These are phyloP conservation scores for Taphrina populina DNA, from an alignment of 1,139 yeast genomes.

Conservation along the genomic window DNA sequence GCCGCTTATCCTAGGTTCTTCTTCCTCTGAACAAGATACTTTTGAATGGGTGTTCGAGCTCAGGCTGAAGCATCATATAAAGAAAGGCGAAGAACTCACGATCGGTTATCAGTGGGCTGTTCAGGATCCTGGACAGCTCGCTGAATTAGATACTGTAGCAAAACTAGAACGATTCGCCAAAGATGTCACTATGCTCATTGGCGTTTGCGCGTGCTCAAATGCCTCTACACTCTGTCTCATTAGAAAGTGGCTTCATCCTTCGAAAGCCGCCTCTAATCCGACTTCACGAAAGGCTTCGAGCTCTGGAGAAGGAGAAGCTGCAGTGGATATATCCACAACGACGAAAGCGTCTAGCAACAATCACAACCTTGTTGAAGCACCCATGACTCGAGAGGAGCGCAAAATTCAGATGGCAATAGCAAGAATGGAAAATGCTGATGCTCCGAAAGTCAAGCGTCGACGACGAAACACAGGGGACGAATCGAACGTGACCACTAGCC, in stretches of 20 bases:
- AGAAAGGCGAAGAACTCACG: conserved; percentile 18
- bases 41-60: conserved; percentile 8
- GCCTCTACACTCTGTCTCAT: conserved; percentile 6
- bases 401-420: conserved; percentile 33
- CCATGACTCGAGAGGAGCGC: conserved; percentile 30
- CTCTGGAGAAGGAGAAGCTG: not conserved
- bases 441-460: conserved; percentile 22
- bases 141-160: not conserved
- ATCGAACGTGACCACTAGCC: conserved; percentile 1
- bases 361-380: no score
- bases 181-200: not conserved
- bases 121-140: not conserved
- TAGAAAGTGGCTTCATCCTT: not conserved
- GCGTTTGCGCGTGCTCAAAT: conserved; percentile 20
- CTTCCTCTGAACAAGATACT: no score
- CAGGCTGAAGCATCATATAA: conserved; percentile 7
- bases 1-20: conserved; percentile 19
- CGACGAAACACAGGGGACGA: conserved; percentile 31
- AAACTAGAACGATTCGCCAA: not conserved
- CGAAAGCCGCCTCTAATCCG: not conserved
- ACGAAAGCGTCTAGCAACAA: not conserved
- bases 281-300: not conserved
- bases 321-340: not conserved
- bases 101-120: conserved; percentile 23
- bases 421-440: conserved; percentile 31